Percentiles rank a stretch among this genome's conserved stretches.
phyloP scores from a whole-genome alignment of 345 rosid species.

The Sonneratia caseolaris region DNA sequence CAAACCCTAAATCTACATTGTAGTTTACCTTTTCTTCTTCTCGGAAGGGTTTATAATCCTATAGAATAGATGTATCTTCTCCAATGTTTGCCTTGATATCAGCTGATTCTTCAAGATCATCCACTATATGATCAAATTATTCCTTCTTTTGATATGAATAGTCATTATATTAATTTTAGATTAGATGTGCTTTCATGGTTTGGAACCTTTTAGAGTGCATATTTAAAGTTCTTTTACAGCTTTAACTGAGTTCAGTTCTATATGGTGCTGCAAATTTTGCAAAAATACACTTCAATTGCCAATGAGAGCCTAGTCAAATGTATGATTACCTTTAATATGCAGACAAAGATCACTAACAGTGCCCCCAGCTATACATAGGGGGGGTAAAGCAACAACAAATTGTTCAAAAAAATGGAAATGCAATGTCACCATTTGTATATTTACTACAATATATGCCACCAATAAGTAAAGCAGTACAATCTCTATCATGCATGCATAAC shows the following conservation, averaged over 20 bases:
- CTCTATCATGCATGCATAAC: background rate
- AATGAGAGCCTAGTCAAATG: background rate
- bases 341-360: background rate
- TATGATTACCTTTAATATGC: background rate
- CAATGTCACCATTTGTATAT: background rate
- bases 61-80: background rate
- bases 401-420: background rate
- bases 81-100: background rate
- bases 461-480: background rate
- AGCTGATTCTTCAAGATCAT: background rate
- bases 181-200: background rate
- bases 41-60: no score
- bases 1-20: no score
- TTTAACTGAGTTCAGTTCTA: background rate
- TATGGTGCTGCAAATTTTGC: background rate
- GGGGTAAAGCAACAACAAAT: background rate
- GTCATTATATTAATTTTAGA: background rate
- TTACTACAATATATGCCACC: background rate
- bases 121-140: background rate
- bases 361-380: background rate
- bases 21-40: no score
- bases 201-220: background rate
- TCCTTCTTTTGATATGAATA: no score
- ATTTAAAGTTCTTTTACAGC: background rate
- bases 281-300: background rate